Conservation (phyloP, 371 early-diverging fungal species). For the Fennellomyces sp. region DNA sequence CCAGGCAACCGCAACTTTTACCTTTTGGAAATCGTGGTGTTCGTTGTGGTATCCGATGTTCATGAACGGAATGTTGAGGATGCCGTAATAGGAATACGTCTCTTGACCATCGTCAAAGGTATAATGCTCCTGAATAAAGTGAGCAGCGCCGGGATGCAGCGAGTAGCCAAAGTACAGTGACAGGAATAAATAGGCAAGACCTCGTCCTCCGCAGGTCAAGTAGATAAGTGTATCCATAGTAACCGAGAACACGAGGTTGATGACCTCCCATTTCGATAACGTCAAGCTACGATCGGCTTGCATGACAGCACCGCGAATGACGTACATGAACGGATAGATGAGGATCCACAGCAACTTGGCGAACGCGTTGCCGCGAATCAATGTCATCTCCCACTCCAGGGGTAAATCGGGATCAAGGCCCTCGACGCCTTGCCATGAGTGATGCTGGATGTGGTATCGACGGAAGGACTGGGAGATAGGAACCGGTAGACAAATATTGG, state of each 20-base stretch:
- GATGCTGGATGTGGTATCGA: constrained; percentile 96
- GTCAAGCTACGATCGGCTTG: constrained; percentile 60
- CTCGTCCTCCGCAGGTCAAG: constrained; percentile 66
- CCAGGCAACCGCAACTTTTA: constrained; percentile 26
- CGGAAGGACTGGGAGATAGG: constrained; percentile 87
- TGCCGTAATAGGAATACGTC: constrained; percentile 97
- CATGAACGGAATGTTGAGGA: constrained; percentile 81
- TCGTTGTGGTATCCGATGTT: constrained; percentile 97
- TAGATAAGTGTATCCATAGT: constrained; percentile 61
- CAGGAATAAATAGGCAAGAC: constrained; percentile 74
- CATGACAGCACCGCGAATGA: constrained; percentile 84
- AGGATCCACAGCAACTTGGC: constrained; percentile 82
- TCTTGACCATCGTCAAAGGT: constrained; percentile 95
- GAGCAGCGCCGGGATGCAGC: constrained; percentile 95
- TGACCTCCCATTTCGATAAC: constrained; percentile 79
- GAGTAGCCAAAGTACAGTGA: constrained; percentile 91
- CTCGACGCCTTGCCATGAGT: constrained; percentile 93
- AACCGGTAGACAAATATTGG: constrained; percentile 85
- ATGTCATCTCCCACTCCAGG: constrained; percentile 79
- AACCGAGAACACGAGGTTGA: constrained; percentile 76
- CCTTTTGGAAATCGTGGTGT: constrained; percentile 94
- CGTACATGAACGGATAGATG: constrained; percentile 91
- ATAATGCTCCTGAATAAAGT: constrained; percentile 98
- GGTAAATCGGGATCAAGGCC: constrained; percentile 97
- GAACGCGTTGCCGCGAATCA: constrained; percentile 79